A percentile compares a stretch with the other conserved stretches of the same genome.
These are phyloP conservation scores for Alisma plantagoaquatica DNA, from an alignment of 106 monocot species.

Conservation along the genomic window DNA sequence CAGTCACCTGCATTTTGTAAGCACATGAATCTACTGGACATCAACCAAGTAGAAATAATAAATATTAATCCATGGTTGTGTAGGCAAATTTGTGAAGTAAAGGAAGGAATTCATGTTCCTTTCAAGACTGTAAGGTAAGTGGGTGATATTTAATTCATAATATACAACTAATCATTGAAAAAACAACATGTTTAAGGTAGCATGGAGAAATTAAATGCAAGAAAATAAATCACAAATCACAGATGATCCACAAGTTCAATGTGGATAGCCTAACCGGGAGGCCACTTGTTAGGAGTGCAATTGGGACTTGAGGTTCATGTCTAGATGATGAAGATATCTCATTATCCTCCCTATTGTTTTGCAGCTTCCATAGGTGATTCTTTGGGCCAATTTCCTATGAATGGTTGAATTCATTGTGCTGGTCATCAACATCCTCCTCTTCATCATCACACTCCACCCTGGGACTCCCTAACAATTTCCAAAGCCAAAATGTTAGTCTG, in stretches of 20 bases:
- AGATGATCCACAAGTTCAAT: background rate
- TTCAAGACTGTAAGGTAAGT: background rate
- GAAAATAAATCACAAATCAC: background rate
- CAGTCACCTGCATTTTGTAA: slow-evolving; percentile 44
- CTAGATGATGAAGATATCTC: slow-evolving; percentile 61
- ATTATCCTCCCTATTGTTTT: slow-evolving; percentile 32
- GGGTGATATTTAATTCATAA: background rate
- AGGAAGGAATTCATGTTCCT: background rate
- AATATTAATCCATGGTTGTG: no score
- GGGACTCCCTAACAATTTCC: slow-evolving; percentile 51
- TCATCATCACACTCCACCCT: slow-evolving; percentile 87
- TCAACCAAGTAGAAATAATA: no score
- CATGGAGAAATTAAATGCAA: background rate
- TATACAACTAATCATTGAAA: background rate
- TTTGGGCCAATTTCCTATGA: slow-evolving; percentile 31
- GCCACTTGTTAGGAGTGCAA: slow-evolving; percentile 40
- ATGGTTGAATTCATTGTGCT: slow-evolving; percentile 65
- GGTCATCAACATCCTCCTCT: slow-evolving; percentile 71
- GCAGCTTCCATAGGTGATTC: slow-evolving; percentile 16
- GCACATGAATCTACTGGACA: background rate
- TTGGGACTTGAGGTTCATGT: slow-evolving; percentile 39
- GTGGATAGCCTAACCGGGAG: slow-evolving; percentile 23
- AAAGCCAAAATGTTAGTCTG: no score
- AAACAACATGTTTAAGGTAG: background rate
- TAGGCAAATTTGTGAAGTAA: background rate